Evolutionary conservation across 1,284 basidiomycete species (phyloP).

Genomic region (Coniferiporia weirii): DNA sequence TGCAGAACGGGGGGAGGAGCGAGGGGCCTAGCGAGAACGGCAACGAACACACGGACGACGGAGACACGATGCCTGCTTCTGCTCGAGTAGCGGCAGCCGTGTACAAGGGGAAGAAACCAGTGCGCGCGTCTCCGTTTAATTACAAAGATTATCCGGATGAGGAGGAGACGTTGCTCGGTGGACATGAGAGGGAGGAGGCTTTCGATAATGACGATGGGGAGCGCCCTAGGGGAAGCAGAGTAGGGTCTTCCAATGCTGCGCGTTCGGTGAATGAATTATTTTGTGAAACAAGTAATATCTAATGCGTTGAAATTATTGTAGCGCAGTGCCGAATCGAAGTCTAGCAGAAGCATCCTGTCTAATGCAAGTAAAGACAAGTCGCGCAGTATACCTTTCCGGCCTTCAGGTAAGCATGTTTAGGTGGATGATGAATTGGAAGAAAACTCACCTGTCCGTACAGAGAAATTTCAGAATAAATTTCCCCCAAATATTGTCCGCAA

Average conservation of each 20-base stretch:
- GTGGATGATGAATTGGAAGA: conserved; percentile 2
- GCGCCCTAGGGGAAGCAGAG: not conserved
- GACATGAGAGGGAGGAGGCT: conserved; percentile 15
- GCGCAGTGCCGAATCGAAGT: conserved; percentile 7
- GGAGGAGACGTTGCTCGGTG: conserved; percentile 21
- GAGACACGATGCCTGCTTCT: conserved; percentile 7
- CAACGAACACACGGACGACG: not conserved
- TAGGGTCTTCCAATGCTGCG: not conserved
- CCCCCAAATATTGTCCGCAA: conserved; percentile 91
- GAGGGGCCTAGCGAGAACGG: not conserved
- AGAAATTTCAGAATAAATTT: conserved; percentile 63
- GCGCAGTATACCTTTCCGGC: conserved; percentile 71
- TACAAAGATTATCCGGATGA: conserved; percentile 22
- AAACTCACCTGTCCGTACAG: conserved; percentile 30
- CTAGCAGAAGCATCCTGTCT: conserved; percentile 17
- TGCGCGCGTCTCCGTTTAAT: conserved; percentile 6
- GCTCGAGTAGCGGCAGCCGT: conserved; percentile 14
- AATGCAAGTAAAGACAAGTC: conserved; percentile 59
- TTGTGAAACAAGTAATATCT: not conserved
- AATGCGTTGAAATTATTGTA: not conserved
- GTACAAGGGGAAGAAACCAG: conserved; percentile 18
- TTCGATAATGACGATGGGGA: conserved; percentile 12
- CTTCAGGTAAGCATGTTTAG: conserved; percentile 48
- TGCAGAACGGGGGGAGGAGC: not conserved
- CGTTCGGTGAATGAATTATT: conserved; percentile 6